These are phyloP conservation scores for Cercospora nicotianae DNA, from an alignment of 2,329 filamentous ascomycete species.

Conservation along the genomic window DNA sequence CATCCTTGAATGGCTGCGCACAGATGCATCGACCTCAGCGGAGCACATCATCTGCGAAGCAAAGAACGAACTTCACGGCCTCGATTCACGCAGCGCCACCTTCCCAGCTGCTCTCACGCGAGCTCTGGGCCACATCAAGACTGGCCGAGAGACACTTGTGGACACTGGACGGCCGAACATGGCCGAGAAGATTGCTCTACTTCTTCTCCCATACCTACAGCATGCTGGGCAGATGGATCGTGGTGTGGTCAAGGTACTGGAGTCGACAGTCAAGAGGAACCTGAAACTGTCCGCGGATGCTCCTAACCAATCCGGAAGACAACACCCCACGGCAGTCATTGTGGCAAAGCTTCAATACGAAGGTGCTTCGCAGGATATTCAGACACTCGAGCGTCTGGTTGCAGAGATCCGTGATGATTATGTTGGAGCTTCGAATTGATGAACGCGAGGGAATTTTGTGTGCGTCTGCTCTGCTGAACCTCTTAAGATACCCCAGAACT, in stretches of 20 bases:
- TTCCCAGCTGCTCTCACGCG: slow-evolving; percentile 72
- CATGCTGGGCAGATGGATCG: slow-evolving; percentile 51
- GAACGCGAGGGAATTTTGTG: not conserved
- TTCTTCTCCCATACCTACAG: slow-evolving; percentile 50
- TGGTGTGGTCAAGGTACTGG: slow-evolving; percentile 55
- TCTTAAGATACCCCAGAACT: not conserved
- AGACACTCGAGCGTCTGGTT: slow-evolving; percentile 7
- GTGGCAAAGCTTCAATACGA: slow-evolving; percentile 12
- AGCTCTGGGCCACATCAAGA: slow-evolving; percentile 63
- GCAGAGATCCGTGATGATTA: slow-evolving; percentile 13
- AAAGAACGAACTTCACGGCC: slow-evolving; percentile 66
- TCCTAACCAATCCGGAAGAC: slow-evolving; percentile 7
- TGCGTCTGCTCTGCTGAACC: not conserved
- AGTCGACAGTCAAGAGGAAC: slow-evolving; percentile 41
- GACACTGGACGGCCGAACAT: slow-evolving; percentile 40
- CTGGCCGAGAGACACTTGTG: slow-evolving; percentile 44
- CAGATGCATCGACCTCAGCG: slow-evolving; percentile 54
- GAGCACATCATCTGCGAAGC: slow-evolving; percentile 67
- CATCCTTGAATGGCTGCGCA: slow-evolving; percentile 63
- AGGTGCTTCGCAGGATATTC: slow-evolving; percentile 12
- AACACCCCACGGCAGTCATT: slow-evolving; percentile 8
- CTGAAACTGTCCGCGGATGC: slow-evolving; percentile 17
- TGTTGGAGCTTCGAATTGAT: slow-evolving; percentile 1
- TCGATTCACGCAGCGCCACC: slow-evolving; percentile 62
- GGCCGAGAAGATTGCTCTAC: slow-evolving; percentile 50